Evolutionary conservation across 2,329 filamentous ascomycete genomes (phyloP), one percentile per base, ranked within the genome.

Genomic region (Cladosporium sp.): DNA sequence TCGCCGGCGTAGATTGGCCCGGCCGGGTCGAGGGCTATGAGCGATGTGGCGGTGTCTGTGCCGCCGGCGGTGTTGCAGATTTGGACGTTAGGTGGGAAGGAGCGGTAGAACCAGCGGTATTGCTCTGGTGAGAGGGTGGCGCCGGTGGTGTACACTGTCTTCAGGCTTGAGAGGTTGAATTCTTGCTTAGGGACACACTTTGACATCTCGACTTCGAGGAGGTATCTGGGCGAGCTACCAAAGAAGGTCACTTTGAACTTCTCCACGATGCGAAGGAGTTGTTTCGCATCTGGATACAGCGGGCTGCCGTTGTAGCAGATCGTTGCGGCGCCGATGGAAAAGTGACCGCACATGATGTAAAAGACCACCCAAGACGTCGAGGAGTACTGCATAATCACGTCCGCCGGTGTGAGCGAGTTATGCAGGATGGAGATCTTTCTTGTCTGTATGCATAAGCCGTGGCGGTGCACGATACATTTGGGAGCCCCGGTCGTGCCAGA

Each of bases 281-380:
- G 74, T 31, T 70, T 74, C 1, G 76, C 72, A 64, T 76, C 73
- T 2, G 80, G 80, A 70, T 78, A 80, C 50, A 81, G 72, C 0
- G 80, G 79, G 1, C 76, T 78, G 23, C 80, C 80, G 64, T 81
- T 79, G 71, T 82, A 83, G 55, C 79, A 74, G 67, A 82, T 75
- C 8, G 80, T 72, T 29, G 76, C 78, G 14, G 77, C 76, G n/a
- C 80, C 80, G 31, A 76, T 75, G 14, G 77, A 75, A n/a, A 80
- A 72, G 67, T 80, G 77, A 31, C 78, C 78, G 63, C 78, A 76
- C 78, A 80, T 80, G 50, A 80, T 77, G 69, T 80, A 80, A 72
- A 78, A 81, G n/a, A 82, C 74, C 1, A 82, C 77, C 81, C 81
- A 83, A 7, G 79, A 80, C 1, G 80, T 82, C 52, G 75, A 80